Conservation (phyloP, 805 yeast species). For the Candida sakaeoensis region DNA sequence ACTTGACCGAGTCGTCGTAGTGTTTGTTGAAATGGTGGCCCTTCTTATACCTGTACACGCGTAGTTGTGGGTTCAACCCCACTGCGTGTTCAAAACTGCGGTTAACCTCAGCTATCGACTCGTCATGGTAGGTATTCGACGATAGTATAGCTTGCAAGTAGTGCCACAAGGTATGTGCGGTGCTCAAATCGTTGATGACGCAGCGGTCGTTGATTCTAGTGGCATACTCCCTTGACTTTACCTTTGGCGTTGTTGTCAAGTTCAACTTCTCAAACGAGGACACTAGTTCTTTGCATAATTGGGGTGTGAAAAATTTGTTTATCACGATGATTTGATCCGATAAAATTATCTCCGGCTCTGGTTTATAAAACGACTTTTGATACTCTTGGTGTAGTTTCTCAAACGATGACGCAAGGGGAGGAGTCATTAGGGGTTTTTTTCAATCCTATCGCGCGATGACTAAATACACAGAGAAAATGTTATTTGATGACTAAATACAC, state of each 20-base stretch:
- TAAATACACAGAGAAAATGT: background rate
- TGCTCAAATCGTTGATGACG: constrained; percentile 33
- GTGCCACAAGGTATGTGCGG: constrained; percentile 41
- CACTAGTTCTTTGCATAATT: constrained; percentile 39
- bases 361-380: constrained; percentile 19
- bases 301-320: constrained; percentile 33
- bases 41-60: constrained; percentile 51
- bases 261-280: constrained; percentile 23
- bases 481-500: background rate
- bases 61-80: constrained; percentile 53
- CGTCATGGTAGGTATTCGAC: constrained; percentile 23
- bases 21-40: constrained; percentile 62
- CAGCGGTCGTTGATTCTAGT: constrained; percentile 55
- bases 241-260: constrained; percentile 46
- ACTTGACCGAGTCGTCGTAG: constrained; percentile 53
- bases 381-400: constrained; percentile 10
- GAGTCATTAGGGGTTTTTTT: too few species aligned
- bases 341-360: constrained; percentile 21
- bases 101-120: constrained; percentile 19
- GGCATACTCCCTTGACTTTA: constrained; percentile 51
- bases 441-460: too few species aligned
- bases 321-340: constrained; percentile 39
- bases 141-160: constrained; percentile 32
- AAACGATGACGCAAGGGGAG: constrained; percentile 18
- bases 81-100: constrained; percentile 34